Evolutionary conservation across 2,329 filamentous ascomycete genomes (phyloP), one percentile per base, ranked within the genome.

Genomic region (Corynespora cassiicola): DNA sequence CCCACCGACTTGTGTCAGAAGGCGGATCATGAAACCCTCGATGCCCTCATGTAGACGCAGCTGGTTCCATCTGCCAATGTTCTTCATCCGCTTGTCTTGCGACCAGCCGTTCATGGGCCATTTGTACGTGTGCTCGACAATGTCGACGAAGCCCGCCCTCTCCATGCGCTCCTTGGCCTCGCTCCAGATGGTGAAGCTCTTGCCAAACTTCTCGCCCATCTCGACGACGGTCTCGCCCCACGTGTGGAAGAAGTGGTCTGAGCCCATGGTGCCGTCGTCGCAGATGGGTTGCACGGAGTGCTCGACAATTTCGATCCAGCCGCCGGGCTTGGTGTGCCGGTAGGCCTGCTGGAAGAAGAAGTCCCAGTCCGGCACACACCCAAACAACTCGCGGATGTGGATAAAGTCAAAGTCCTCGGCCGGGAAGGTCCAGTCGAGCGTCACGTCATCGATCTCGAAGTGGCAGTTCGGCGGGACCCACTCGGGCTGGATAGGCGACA

Each of bases 401-500:
- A 76, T 68, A 41, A 73, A 73, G 53, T 76, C 73, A 45, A 69
- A 68, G 34, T 63, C 54, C 24, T 64, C 47, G 1, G 42, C 39
- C 0, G 61, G 62, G 28, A 63, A 68, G 2, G 69, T 73, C 73
- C 73, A 76, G 16, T 64, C 61, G 6, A 64, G 52, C 1, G 64
- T 66, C 11, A 71, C 61, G 33, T 77, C 74, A 57, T 77, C 75
- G 36, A 77, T 68, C 36, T 75, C 69, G 48, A 76, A 77, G 17
- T 58, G 51, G 45, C 67, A 69, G 49, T 76, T 77, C 2, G 71
- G 66, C 0, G 74, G 74, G 1, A 76, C 70, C 65, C 70, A 72
- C 38, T 59, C 55, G 4, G 74, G 75, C 46, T 78, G 75, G 31
- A 77, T 77, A 23, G 75, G 74, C 1, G 70, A 74, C 29, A 77